These are phyloP conservation scores for Euptelea pleiosperma DNA, from an alignment of 164 flowering plant genomes.

Conservation along the genomic window DNA sequence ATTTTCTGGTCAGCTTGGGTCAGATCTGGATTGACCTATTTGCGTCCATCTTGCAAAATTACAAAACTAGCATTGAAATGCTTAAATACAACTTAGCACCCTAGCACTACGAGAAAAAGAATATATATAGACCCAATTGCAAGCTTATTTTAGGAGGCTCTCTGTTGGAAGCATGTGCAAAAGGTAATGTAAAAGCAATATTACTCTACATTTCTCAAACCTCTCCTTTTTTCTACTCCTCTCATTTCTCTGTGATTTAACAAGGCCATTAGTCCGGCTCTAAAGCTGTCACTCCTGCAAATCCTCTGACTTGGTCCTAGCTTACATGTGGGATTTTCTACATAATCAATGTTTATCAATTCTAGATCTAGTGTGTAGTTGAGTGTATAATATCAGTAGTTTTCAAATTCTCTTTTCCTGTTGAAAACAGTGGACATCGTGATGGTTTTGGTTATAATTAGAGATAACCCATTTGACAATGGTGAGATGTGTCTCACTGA, in stretches of 20 bases:
- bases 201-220: slow-evolving; percentile 16
- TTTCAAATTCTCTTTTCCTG: not conserved
- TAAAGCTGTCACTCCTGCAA: slow-evolving; percentile 31
- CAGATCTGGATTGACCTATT: no score
- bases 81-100: no score
- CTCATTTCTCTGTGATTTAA: slow-evolving; percentile 16
- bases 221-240: slow-evolving; percentile 18
- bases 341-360: slow-evolving; percentile 1
- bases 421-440: no score
- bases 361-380: slow-evolving; percentile 4
- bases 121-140: slow-evolving; percentile 40
- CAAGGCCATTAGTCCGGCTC: slow-evolving; percentile 41
- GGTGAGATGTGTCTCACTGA: slow-evolving; percentile 64
- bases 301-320: slow-evolving; percentile 12
- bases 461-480: slow-evolving; percentile 21
- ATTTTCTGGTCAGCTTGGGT: no score
- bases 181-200: slow-evolving; percentile 31
- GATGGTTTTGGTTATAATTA: slow-evolving; percentile 15
- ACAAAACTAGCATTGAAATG: no score
- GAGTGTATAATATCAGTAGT: slow-evolving; percentile 4
- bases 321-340: slow-evolving; percentile 20
- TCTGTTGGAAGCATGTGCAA: slow-evolving; percentile 50
- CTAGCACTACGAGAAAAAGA: slow-evolving; percentile 17
- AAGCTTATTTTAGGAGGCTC: slow-evolving; percentile 48
- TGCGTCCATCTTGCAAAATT: no score